A percentile compares a stretch with the other conserved stretches of the same genome.
phyloP scores from a whole-genome alignment of 768 basidiomycete species.

The Favolaschia claudopus region DNA sequence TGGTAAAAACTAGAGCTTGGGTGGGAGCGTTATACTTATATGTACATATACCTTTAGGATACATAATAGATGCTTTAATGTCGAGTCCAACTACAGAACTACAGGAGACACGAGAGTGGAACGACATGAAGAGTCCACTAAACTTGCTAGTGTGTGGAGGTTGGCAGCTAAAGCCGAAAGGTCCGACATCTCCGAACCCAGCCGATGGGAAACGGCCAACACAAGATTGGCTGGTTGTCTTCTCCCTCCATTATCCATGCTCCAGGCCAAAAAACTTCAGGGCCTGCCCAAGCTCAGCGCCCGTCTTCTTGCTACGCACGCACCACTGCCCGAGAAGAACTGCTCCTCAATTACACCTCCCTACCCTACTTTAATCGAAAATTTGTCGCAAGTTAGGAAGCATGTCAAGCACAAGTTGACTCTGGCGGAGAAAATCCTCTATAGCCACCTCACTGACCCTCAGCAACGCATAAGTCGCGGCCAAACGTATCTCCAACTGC shows the following conservation, averaged over 20 bases:
- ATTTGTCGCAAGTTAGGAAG: constrained; percentile 71
- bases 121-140: too few species aligned
- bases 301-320: constrained; percentile 47
- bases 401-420: constrained; percentile 84
- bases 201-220: too few species aligned
- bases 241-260: too few species aligned
- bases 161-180: too few species aligned
- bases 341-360: constrained; percentile 82
- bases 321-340: constrained; percentile 47
- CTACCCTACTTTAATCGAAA: constrained; percentile 73
- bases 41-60: too few species aligned
- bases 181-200: too few species aligned
- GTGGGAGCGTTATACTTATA: too few species aligned
- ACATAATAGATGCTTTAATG: too few species aligned
- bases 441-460: constrained; percentile 88
- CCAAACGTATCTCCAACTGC: constrained; percentile 88
- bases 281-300: neutral
- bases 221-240: too few species aligned
- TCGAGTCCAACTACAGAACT: too few species aligned
- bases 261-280: neutral
- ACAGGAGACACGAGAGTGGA: too few species aligned
- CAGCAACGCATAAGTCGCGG: constrained; percentile 81
- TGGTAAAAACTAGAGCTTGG: constrained; percentile 57
- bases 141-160: too few species aligned
- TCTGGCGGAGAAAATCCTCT: constrained; percentile 97